phyloP scores from a whole-genome alignment of 2,329 filamentous ascomycete species.

The Cercospora janseana region DNA sequence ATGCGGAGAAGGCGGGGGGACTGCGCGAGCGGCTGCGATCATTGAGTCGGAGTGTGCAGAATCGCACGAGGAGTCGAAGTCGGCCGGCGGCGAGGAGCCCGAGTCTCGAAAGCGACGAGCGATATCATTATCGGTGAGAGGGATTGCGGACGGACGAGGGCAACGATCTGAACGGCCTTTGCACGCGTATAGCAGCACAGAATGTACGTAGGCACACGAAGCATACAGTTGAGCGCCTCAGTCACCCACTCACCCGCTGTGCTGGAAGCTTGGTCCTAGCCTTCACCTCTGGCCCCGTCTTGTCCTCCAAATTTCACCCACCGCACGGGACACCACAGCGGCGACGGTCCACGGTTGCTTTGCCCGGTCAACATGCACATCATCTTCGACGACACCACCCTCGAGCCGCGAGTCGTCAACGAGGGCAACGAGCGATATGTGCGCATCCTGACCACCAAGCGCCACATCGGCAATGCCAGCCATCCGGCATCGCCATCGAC shows the following conservation, averaged over 20 bases:
- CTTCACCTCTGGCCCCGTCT: too few species aligned
- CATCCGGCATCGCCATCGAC: neutral
- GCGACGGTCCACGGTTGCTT: neutral
- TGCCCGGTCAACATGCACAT: neutral
- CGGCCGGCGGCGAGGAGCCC: constrained; percentile 13
- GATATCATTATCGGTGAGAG: constrained; percentile 13
- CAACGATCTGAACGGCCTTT: too few species aligned
- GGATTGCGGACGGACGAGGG: neutral
- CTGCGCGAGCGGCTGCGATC: constrained; percentile 17
- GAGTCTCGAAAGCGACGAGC: constrained; percentile 18
- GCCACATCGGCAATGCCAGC: neutral
- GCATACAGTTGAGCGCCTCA: too few species aligned
- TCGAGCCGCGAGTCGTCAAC: constrained; percentile 5
- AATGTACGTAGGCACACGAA: neutral
- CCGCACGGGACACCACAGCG: neutral
- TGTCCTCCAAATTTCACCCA: too few species aligned
- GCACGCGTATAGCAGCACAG: neutral
- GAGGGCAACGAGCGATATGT: neutral
- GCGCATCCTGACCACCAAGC: neutral
- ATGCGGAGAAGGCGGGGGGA: constrained; percentile 10
- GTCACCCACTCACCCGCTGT: too few species aligned
- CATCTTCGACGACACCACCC: constrained; percentile 2
- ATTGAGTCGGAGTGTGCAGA: constrained; percentile 13
- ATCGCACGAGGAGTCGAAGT: constrained; percentile 13
- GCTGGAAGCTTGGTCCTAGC: too few species aligned